Conservation (phyloP, 495 filamentous ascomycete genomes). For the Trichoderma virens region DNA sequence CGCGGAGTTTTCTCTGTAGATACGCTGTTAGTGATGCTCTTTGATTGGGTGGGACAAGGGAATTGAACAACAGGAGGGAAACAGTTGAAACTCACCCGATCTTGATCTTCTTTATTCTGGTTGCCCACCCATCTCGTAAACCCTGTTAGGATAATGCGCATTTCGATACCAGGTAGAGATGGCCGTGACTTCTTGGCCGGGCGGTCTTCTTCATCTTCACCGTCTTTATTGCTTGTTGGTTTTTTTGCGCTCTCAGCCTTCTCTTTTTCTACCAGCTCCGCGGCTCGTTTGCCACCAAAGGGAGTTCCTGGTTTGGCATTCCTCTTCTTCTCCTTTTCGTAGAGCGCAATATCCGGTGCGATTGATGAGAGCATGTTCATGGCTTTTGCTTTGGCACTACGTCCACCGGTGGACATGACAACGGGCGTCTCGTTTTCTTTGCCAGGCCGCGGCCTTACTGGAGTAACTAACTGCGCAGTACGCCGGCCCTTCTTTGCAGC, state of each 20-base stretch:
- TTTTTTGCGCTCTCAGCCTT: constrained; percentile 26
- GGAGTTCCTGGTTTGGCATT: constrained; percentile 62
- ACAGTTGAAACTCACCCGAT: constrained; percentile 55
- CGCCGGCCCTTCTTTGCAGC: constrained; percentile 13
- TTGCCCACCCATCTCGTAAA: constrained; percentile 68
- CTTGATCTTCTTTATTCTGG: constrained; percentile 61
- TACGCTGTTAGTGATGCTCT: neutral
- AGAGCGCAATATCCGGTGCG: constrained; percentile 76
- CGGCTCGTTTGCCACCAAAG: constrained; percentile 64
- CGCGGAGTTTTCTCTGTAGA: constrained; percentile 66
- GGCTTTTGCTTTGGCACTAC: constrained; percentile 81
- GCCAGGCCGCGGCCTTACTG: constrained; percentile 36
- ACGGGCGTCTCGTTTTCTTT: constrained; percentile 87
- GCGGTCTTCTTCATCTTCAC: constrained; percentile 31
- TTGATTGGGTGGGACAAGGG: neutral
- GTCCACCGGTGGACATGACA: constrained; percentile 54
- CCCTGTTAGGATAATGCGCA: constrained; percentile 70
- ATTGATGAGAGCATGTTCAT: constrained; percentile 63
- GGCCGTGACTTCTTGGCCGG: constrained; percentile 57
- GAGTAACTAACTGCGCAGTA: constrained; percentile 27
- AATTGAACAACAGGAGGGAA: neutral
- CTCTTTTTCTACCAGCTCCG: constrained; percentile 48
- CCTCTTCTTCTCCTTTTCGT: constrained; percentile 87
- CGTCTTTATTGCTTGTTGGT: constrained; percentile 13
- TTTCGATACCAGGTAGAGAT: constrained; percentile 47